Evolutionary conservation across 768 basidiomycete species (phyloP), one percentile per base, ranked within the genome.

Genomic region (Kwoniella newhampshirensis): DNA sequence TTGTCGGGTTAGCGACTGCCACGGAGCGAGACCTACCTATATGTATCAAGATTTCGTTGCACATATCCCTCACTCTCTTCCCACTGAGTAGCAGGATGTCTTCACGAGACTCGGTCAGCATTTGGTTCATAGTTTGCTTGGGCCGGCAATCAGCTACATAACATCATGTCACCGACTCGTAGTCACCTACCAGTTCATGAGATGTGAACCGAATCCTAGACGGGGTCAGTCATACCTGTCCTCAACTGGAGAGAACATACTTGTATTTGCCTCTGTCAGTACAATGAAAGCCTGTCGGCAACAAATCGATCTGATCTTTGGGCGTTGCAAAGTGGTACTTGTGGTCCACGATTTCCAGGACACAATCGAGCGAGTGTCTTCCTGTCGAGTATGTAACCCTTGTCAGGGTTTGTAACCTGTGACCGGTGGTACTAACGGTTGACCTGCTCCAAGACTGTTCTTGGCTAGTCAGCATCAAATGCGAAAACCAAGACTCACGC

Each of bases 61-160:
- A 83, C 23, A 98, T 79, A 40, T 87, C 86, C 60, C 87, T 82
- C 42, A 97, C 86, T 47, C 92, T 86, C 60, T 85, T 86, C 60
- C 91, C 86, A 68, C 92, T 93, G 47, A 97, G 79, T 37, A 91
- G 82, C 50, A 96, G 77, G 0, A 89, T 85, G 74, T 98, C 94
- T 56, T 92, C 86, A n/a, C 94, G 78, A 0, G 90, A 86, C 70
- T 94, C 91, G 65, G 86, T 87, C 85, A 96, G 88, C 43, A 91
- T 79, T 0, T 88, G 85, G 71, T 92, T 93, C 78, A 88, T 80
- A 68, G 91, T 91, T 74, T 89, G 88, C 91, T 92, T 54, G 3
- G 20, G 28, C 52, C 20, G 43, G 37, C 15, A 45, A 35, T 64
- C 25, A 12, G 32, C 52, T 6, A 23, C 28, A 25, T 35, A n/a